Base-by-base conservation (phyloP, 495 filamentous ascomycete species). In the Collariella sp. region DNA sequence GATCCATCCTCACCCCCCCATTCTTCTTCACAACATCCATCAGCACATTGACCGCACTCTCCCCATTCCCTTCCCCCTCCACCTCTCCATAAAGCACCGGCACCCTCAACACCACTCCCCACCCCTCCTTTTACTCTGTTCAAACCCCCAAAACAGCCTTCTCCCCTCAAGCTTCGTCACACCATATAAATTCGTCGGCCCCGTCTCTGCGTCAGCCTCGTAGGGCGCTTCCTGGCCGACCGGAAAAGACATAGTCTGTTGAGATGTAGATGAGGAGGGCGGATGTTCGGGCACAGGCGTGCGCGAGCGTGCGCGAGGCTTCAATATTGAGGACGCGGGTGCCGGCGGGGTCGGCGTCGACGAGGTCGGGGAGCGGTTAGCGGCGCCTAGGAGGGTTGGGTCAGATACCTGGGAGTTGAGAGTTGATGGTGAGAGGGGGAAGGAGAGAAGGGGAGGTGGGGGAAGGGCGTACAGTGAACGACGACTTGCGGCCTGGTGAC, bases 161-260 rank as follows among this genome's bases (percentile, higher is more conserved):
- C 67, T 96, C 91, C 0, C 91, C 38, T 88, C 89, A 2, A 85
- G 76, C 75, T 96, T 96, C 19, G 89, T 85, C 69, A 89, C 76
- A 11, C 91, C 91, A 66, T 96, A 96, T 43, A 90, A 64, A 62
- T 96, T 96, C 1, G 89, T 81, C 4, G 91, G 89, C 3, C 76
- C 72, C 0, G 86, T 79, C 19, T 72, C 59, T 3, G 83, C 75
- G 55, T 83, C 76, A 3, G 77, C 72, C 60, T 84, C 81, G 66
- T 96, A 96, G 3, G 91, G 91, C 12, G 90, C 91, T 23, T 91
- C 84, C n/a, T 89, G 87, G 84, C 18, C 60, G 75, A 15, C 91
- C 91, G 1, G 89, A 72, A 64, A 96, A 96, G 40, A 96, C 89
- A 67, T 96, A 96, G 72, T 96, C 91, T 38, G 91, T 95, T 0